A percentile compares a stretch with the other conserved stretches of the same genome.
phyloP scores from a whole-genome alignment of 345 rosid genomes.

The Xanthoceras sorbifolium region DNA sequence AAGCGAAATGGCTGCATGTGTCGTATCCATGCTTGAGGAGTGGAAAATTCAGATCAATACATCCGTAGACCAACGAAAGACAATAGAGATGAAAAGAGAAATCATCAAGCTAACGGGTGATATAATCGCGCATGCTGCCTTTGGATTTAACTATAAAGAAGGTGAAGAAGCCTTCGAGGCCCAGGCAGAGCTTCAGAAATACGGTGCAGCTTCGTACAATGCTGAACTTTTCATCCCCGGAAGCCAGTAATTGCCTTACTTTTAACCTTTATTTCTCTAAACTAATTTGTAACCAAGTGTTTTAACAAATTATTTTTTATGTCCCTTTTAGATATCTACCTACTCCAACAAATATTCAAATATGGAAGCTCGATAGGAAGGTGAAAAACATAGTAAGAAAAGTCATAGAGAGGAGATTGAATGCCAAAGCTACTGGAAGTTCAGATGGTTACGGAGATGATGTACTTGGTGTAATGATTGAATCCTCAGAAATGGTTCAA shows the following conservation, averaged over 20 bases:
- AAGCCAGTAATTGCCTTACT: constrained; percentile 30
- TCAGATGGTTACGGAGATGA: constrained; percentile 36
- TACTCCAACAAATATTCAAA: constrained; percentile 35
- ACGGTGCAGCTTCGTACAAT: background rate
- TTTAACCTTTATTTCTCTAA: background rate
- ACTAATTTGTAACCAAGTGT: background rate
- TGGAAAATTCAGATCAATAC: constrained; percentile 33
- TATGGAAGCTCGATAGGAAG: constrained; percentile 50
- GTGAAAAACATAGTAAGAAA: constrained; percentile 27
- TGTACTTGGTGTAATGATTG: constrained; percentile 45
- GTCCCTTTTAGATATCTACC: constrained; percentile 46
- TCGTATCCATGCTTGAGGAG: constrained; percentile 26
- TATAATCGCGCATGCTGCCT: constrained; percentile 44
- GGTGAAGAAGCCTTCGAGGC: constrained; percentile 43
- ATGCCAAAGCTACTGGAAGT: background rate
- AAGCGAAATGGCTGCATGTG: constrained; percentile 28
- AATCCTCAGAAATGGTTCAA: constrained; percentile 20
- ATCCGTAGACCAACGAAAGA: background rate
- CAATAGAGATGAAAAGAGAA: constrained; percentile 29
- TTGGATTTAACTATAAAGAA: constrained; percentile 43
- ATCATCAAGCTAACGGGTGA: constrained; percentile 37
- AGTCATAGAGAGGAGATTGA: constrained; percentile 35
- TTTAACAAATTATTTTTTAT: background rate
- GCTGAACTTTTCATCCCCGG: constrained; percentile 35
- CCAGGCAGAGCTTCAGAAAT: constrained; percentile 34